These are phyloP conservation scores for Prunus mira DNA, from an alignment of 306 rosid species.

Conservation along the genomic window DNA sequence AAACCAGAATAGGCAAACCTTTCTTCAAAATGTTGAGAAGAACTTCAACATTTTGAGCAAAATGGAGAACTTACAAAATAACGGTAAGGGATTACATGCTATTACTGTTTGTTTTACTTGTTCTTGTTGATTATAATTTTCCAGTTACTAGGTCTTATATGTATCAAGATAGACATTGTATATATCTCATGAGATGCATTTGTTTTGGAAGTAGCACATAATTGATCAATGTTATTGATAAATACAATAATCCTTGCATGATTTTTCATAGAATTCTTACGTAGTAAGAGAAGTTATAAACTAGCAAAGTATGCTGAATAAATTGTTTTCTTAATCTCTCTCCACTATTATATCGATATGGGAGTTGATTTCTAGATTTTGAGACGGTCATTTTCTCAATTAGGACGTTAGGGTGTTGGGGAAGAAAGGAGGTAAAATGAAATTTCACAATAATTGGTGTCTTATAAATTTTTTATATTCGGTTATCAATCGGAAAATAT, in stretches of 20 bases:
- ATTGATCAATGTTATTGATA: not conserved
- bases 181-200: not conserved
- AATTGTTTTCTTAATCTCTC: not conserved
- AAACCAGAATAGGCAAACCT: constrained; percentile 54
- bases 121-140: not conserved
- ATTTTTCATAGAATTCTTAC: not conserved
- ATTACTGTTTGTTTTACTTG: constrained; percentile 1
- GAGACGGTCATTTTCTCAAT: not conserved
- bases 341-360: not conserved
- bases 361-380: not conserved
- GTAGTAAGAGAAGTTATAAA: not conserved
- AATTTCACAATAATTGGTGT: not conserved
- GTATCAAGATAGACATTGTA: not conserved
- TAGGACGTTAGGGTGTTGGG: not conserved
- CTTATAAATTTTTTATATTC: too few relatives aligned
- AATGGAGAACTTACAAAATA: constrained; percentile 50
- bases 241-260: not conserved
- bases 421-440: not conserved
- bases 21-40: constrained; percentile 77
- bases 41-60: constrained; percentile 48
- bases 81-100: constrained; percentile 43
- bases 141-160: not conserved
- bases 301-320: not conserved
- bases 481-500: not conserved
- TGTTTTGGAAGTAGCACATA: not conserved